Conservation (phyloP, 192 early-diverging fungal genomes). For the Coemansia sp. region DNA sequence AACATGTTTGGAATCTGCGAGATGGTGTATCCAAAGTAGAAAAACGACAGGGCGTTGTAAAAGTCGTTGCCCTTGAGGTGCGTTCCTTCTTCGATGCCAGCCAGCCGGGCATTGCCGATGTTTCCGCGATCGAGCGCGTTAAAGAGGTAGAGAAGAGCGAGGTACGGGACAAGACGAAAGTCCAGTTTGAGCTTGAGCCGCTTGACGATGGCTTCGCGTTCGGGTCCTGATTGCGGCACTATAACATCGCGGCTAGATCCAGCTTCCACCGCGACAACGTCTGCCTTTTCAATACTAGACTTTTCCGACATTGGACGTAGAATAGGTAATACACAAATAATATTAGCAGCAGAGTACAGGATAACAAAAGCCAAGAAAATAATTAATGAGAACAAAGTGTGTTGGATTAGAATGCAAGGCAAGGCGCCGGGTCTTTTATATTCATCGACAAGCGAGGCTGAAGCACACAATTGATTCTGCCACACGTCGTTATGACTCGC, state of each 20-base stretch:
- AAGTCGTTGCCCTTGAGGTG: conserved; percentile 53
- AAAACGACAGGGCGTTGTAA: conserved; percentile 52
- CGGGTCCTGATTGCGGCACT: conserved; percentile 37
- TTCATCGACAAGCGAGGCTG: background rate
- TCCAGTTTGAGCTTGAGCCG: conserved; percentile 59
- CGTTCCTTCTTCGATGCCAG: conserved; percentile 45
- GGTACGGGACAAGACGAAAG: conserved; percentile 58
- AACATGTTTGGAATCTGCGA: conserved; percentile 81
- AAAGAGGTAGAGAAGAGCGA: conserved; percentile 65
- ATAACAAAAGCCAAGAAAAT: background rate
- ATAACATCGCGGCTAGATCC: conserved; percentile 5
- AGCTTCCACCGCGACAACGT: background rate
- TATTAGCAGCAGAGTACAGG: conserved; percentile 1
- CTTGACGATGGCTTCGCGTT: conserved; percentile 42
- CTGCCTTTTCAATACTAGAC: conserved; percentile 1
- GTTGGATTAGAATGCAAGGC: background rate
- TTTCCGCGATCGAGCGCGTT: conserved; percentile 70
- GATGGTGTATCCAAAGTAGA: conserved; percentile 61
- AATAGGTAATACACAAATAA: background rate
- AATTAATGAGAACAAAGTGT: background rate
- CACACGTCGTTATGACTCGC: background rate
- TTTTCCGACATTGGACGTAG: conserved; percentile 10
- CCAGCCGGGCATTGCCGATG: conserved; percentile 67
- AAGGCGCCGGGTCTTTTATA: background rate
- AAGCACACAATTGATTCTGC: background rate